Conservation (phyloP, 495 filamentous ascomycete species). For the Mytilinidion resinicola region DNA sequence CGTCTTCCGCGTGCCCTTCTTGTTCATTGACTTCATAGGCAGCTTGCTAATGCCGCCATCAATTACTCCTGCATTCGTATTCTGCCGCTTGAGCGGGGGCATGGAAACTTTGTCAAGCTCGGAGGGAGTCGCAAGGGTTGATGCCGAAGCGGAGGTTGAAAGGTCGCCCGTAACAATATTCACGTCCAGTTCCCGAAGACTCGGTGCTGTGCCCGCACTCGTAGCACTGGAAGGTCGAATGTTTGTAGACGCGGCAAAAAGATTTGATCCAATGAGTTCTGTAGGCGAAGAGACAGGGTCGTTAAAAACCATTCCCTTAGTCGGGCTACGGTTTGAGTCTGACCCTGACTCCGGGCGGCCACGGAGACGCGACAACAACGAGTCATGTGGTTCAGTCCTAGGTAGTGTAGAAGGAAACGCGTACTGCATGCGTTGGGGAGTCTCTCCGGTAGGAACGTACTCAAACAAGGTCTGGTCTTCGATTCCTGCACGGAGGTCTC, state of each 20-base stretch:
- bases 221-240: conserved; percentile 14
- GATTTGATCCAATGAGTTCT: not conserved
- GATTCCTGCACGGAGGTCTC: conserved; percentile 59
- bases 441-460: conserved; percentile 77
- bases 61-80: conserved; percentile 18
- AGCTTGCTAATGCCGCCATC: conserved; percentile 23
- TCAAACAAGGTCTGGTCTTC: conserved; percentile 58
- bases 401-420: conserved; percentile 70
- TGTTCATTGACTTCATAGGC: conserved; percentile 27
- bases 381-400: conserved; percentile 64
- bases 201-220: conserved; percentile 6
- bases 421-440: conserved; percentile 72
- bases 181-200: conserved; percentile 36
- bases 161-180: conserved; percentile 32
- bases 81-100: conserved; percentile 32
- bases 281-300: conserved; percentile 15
- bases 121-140: conserved; percentile 13
- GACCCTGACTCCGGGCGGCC: conserved; percentile 17
- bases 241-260: conserved; percentile 6
- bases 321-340: conserved; percentile 29
- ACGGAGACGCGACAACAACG: conserved; percentile 53
- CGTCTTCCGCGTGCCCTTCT: conserved; percentile 30
- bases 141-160: not conserved
- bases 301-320: conserved; percentile 34
- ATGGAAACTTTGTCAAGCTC: conserved; percentile 9